Evolutionary conservation across 495 filamentous ascomycete genomes (phyloP), one percentile per base, ranked within the genome.

Genomic region (Penicillium samsonianum): DNA sequence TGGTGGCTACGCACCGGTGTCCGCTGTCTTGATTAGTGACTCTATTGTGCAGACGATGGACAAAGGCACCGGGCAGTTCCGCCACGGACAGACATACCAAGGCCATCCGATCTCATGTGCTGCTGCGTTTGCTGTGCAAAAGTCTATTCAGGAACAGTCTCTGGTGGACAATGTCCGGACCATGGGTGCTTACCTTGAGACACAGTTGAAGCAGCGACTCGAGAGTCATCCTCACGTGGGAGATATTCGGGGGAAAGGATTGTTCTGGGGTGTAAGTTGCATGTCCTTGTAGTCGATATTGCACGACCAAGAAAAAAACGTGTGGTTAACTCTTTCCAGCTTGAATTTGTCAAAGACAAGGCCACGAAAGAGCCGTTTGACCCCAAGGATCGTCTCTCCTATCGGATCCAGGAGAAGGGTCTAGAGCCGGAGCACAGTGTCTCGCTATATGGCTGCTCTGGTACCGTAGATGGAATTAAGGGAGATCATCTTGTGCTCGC

Each of bases 401-500:
- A 74, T 56, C 70, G 69, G 16, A 74, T 91, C 9, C 77, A 84
- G 56, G 77, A 83, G 53, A 76, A 73, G 9, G 84, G 78, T 0
- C 62, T 88, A 30, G 59, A 67, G 0, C 57, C 74, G 0, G 70
- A 81, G 12, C 82, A 86, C 57, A 79, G 78, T 19, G 81, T 96
- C 57, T 83, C 80, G 0, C 62, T 95, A 17, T 95, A 94, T 67
- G 85, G 85, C 20, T 84, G 85, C 5, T 67, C 77, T 2, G 91
- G 90, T 5, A 86, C 85, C 0, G 82, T 78, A 1, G 87, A 91
- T 64, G 88, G 89, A 0, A 65, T 79, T 28, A 69, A 62, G 3
- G 91, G 90, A 1, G 92, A 96, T 63, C 87, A 92, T 73, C 71
- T 92, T 14, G 73, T 95, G 31, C 61, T 96, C 53, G 81, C 87